Percentiles rank a stretch among this genome's conserved stretches.
Conservation (phyloP, 139 green algal genomes). For the Chlorella sp. region DNA sequence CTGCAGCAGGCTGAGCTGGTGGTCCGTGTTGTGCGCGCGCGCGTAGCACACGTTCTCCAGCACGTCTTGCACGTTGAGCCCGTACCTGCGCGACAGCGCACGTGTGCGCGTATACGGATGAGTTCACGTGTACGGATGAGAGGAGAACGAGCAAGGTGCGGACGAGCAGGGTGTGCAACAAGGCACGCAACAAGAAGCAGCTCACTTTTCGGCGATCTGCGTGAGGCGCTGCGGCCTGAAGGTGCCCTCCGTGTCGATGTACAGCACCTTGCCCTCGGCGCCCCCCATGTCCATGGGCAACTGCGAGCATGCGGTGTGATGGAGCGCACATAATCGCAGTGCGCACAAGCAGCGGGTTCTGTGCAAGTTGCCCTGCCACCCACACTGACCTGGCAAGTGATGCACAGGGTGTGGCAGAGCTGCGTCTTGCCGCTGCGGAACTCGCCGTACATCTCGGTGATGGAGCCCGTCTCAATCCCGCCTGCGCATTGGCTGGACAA, state of each 20-base stretch:
- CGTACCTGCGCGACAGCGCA: conserved; percentile 57
- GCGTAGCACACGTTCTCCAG: conserved; percentile 98
- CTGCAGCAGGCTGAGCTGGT: conserved; percentile 86
- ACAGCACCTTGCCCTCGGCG: conserved; percentile 95
- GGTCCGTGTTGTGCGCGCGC: conserved; percentile 96
- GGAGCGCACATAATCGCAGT: neutral
- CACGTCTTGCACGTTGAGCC: conserved; percentile 81
- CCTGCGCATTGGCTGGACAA: conserved; percentile 38
- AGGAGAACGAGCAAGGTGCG: no score
- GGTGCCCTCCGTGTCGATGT: conserved; percentile 98
- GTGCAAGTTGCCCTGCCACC: neutral
- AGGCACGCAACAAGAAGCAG: neutral
- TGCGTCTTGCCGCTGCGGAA: conserved; percentile 96
- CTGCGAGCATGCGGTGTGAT: conserved; percentile 32
- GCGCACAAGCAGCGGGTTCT: neutral
- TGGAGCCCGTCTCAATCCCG: conserved; percentile 94
- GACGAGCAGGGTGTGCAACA: no score
- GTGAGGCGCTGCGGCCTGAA: conserved; percentile 84
- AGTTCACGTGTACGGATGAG: no score
- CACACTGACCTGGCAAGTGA: conserved; percentile 84
- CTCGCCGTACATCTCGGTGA: conserved; percentile 98
- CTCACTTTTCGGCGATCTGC: conserved; percentile 87
- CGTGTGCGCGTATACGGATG: neutral
- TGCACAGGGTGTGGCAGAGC: conserved; percentile 95
- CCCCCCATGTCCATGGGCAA: conserved; percentile 87